Base-by-base conservation (phyloP, 164 flowering plant species). In the Vitis riparia region DNA sequence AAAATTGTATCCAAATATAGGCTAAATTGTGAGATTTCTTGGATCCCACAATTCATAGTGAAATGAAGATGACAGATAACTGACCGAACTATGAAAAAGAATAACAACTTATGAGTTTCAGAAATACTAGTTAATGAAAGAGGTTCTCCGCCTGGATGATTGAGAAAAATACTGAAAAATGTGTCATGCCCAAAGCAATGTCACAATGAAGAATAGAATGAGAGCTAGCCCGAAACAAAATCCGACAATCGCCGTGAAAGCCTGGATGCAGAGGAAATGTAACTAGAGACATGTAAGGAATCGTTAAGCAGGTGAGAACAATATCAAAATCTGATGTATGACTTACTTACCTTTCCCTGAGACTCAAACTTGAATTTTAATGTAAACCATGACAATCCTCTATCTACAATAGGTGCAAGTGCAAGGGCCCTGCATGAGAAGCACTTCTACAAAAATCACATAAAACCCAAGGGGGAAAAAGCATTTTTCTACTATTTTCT, bases 351-450 rank as follows among this genome's bases (percentile, higher is more conserved):
- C 88, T 88, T 91, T 29, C 86, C 89, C 72, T 79, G 88, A 59
- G 97, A 86, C 67, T 86, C 76, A 70, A 93, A 89, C 51, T 85
- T 83, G 66, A 75, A 88, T 73, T 82, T 89, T 51, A 32, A 57
- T 15, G 97, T 87, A 74, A 93, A 89, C 98, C 98, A 91, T 56
- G 91, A 81, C 80, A 93, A 80, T 56, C 90, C 97, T 74, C 75
- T 83, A 67, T 85, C 93, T 0, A 91, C 98, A 56, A 89, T 73
- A 47, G 98, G 97, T 8, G 98, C 98, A 59, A 93, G 88, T 51
- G 94, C 97, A 55, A 93, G 83, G 59, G 98, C 97, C 83, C 96
- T 92, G 88, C 84, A 81, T 44, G 48, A 69, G 63, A 30, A 73
- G 52, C 68, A 76, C 11, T 51, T 48, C 37, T n/a, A 60, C 30